Base-by-base conservation (phyloP, 2,329 filamentous ascomycete species). In the Chalara sp. region DNA sequence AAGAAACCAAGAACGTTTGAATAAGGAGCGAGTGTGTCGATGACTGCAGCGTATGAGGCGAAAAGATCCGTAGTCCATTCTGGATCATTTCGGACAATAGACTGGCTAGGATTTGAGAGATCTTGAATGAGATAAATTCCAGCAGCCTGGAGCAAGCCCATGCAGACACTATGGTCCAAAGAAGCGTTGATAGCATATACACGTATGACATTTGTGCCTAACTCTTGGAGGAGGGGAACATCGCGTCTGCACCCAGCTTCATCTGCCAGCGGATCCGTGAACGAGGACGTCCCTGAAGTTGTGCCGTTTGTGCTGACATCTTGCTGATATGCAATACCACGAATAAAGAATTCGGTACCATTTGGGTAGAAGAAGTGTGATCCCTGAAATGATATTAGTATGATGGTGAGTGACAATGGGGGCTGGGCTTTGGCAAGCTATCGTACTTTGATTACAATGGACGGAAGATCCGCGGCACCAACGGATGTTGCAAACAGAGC, bases 61-160 rank as follows among this genome's bases (percentile, higher is more conserved):
- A 84, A 95, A 46, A 96, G 78, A 10, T 79, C 78, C 48, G 83
- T 79, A 67, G 89, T 83, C 93, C 93, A 99, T 55, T 76, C 64
- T 13, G 92, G 86, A 58, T 78, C 70, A 65, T 88, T 78, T 59
- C 91, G 88, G 75, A 91, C 86, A 77, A 99, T 96, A 48, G 93
- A 97, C 51, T 79, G 68, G 49, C 71, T 73, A 32, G 93, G 93
- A 67, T 95, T 83, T 28, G 86, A 86, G 60, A 99, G 75, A 76
- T 99, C 93, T 59, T 90, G 87, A 62, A 99, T 81, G 64, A 99
- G 84, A 70, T 97, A 99, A 75, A 99, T 97, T 65, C 90, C 92
- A 51, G 87, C 87, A 53, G 87, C 81, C 51, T 86, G 78, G 46
- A 99, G 80, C 58, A 89, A 69, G 60, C 78, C 75, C 91, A 99